Evolutionary conservation across 2,329 filamentous ascomycete species (phyloP).

Genomic region (Tolypocladium ovalisporum): DNA sequence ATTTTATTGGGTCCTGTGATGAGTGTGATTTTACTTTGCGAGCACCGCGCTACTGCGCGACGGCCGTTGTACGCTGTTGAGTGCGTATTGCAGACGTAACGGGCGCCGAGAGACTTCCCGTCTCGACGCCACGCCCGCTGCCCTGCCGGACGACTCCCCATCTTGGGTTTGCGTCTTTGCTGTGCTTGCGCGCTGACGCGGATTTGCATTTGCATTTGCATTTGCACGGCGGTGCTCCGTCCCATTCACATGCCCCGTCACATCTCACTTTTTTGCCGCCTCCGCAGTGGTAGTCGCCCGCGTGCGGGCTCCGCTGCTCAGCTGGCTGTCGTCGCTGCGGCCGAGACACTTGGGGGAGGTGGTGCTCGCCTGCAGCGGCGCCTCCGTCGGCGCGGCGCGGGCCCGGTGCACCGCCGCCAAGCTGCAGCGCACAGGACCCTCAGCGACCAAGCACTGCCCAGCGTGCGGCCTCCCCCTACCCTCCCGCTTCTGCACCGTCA

Average conservation of each 20-base stretch:
- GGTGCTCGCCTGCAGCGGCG: background rate
- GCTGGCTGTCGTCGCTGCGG: conserved; percentile 6
- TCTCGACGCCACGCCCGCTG: no score
- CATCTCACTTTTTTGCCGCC: background rate
- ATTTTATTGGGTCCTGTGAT: background rate
- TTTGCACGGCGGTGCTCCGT: background rate
- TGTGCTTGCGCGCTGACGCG: no score
- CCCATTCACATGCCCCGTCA: background rate
- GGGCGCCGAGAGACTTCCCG: no score
- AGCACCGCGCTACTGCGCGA: background rate
- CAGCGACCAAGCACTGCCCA: background rate
- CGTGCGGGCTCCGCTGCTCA: conserved; percentile 3
- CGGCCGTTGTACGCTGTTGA: background rate
- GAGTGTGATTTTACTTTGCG: background rate
- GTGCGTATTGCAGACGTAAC: background rate
- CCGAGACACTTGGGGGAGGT: conserved; percentile 3
- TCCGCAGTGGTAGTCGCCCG: background rate
- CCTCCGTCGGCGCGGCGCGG: no score
- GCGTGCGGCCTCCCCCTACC: background rate
- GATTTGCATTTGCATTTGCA: no score
- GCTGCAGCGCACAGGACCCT: background rate
- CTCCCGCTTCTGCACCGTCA: background rate
- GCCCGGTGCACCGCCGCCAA: background rate
- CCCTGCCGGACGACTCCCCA: no score
- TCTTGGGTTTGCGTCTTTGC: background rate